phyloP scores from a whole-genome alignment of 805 yeast species.

The Monosporozyma yasuniensis region DNA sequence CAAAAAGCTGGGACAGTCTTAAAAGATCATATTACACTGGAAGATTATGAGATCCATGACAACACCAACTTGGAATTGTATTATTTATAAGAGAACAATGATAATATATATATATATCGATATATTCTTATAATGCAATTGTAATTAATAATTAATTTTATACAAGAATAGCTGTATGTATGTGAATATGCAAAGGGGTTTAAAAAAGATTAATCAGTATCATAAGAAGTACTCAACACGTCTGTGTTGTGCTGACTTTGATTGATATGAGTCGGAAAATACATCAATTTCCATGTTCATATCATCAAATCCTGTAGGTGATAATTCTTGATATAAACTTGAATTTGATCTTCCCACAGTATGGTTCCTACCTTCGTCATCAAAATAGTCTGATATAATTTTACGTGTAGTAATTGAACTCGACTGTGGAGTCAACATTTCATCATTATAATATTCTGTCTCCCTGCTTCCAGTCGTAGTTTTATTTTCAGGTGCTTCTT shows the following conservation, averaged over 20 bases:
- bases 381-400: constrained; percentile 10
- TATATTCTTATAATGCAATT: background rate
- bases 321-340: background rate
- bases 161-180: background rate
- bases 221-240: constrained; percentile 30
- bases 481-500: constrained; percentile 91
- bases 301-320: background rate
- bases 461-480: background rate
- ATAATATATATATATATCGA: background rate
- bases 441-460: background rate
- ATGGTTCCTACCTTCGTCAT: constrained; percentile 4
- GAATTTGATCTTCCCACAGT: background rate
- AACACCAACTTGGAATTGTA: constrained; percentile 83
- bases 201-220: background rate
- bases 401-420: constrained; percentile 6
- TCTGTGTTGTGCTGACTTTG: constrained; percentile 25
- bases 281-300: constrained; percentile 12
- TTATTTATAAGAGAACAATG: constrained; percentile 37
- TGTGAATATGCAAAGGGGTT: background rate
- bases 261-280: constrained; percentile 30
- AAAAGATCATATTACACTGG: constrained; percentile 84
- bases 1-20: constrained; percentile 79
- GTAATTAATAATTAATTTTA: background rate
- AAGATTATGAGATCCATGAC: constrained; percentile 91
- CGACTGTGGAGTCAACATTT: background rate